Evolutionary conservation across 2,329 filamentous ascomycete genomes (phyloP).

Genomic region (Apiospora malaysiana): DNA sequence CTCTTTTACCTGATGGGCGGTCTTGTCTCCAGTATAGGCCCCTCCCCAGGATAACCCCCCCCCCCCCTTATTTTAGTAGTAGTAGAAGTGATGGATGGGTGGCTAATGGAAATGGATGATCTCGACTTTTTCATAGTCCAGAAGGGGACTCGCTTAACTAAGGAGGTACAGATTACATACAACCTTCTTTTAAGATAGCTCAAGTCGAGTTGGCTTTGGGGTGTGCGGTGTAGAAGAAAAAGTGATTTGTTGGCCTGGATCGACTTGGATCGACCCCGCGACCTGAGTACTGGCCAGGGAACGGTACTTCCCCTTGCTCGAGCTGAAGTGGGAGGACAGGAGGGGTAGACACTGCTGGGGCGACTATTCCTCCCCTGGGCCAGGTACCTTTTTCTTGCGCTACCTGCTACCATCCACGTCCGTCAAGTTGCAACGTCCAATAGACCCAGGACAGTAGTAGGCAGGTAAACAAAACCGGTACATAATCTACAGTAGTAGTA

Average conservation of each 20-base stretch:
- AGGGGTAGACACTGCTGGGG: not conserved
- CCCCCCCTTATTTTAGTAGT: constrained; percentile 6
- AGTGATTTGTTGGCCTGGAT: constrained; percentile 15
- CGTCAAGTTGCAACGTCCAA: constrained; percentile 4
- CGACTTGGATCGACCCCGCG: constrained; percentile 10
- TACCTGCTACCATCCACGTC: not conserved
- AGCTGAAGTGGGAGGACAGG: constrained; percentile 6
- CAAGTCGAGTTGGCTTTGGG: not conserved
- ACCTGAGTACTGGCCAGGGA: constrained; percentile 12
- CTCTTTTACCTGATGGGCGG: constrained; percentile 13
- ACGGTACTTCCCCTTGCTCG: constrained; percentile 1
- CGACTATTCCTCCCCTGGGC: not conserved
- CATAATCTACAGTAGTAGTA: no score
- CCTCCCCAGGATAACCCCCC: constrained; percentile 11
- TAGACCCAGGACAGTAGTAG: not conserved
- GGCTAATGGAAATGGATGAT: not conserved
- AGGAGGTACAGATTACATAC: not conserved
- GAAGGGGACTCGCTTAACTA: constrained; percentile 8
- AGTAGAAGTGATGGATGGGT: not conserved
- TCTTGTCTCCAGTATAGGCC: constrained; percentile 9
- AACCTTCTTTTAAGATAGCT: not conserved
- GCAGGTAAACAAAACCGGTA: constrained; percentile 13
- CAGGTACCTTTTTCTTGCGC: not conserved
- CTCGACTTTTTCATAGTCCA: not conserved
- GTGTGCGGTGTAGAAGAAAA: constrained; percentile 5